phyloP scores from a whole-genome alignment of 495 filamentous ascomycete species.

The Talaromyces stipitatus region DNA sequence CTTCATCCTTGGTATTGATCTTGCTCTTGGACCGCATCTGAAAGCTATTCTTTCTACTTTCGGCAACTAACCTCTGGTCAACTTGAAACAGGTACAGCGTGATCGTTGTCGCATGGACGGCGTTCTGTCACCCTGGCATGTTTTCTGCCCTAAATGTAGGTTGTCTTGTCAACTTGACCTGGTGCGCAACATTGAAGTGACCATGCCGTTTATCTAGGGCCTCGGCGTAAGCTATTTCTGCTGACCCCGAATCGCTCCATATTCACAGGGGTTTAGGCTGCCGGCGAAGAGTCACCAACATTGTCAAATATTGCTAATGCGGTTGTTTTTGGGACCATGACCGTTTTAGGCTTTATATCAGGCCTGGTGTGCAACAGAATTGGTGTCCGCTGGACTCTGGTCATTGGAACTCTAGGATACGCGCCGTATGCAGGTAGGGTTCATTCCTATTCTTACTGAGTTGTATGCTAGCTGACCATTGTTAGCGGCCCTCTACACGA shows the following conservation, averaged over 20 bases:
- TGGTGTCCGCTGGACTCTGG: not conserved
- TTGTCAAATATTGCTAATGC: not conserved
- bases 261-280: not conserved
- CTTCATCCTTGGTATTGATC: not conserved
- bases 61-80: too few relatives aligned
- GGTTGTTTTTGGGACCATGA: not conserved
- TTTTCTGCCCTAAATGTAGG: not conserved
- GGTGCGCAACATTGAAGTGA: not conserved
- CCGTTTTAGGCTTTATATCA: not conserved
- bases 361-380: not conserved
- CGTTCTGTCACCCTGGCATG: constrained; percentile 1
- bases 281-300: not conserved
- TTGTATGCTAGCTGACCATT: not conserved
- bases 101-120: not conserved
- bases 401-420: not conserved
- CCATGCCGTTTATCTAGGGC: not conserved
- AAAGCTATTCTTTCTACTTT: too few relatives aligned
- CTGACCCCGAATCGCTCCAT: not conserved
- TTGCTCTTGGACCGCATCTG: too few relatives aligned
- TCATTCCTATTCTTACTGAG: not conserved
- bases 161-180: not conserved
- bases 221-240: not conserved
- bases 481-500: not conserved
- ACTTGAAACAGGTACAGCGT: not conserved
- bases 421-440: not conserved